phyloP scores from a whole-genome alignment of 345 rosid species.

The Ceriops tagal region DNA sequence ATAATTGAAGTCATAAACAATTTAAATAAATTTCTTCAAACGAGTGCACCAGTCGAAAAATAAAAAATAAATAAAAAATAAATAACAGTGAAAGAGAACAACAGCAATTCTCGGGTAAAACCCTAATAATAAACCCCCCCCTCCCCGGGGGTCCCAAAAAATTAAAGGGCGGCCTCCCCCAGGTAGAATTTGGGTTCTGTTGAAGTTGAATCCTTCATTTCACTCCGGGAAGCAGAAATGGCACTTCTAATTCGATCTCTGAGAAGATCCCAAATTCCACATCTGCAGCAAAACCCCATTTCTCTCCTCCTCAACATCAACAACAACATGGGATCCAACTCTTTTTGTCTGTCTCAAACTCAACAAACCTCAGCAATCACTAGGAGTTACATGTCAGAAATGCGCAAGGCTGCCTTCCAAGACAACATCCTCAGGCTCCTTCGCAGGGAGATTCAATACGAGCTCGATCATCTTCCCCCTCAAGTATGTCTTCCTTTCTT shows the following conservation, averaged over 20 bases:
- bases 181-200: not conserved
- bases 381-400: slow-evolving; percentile 53
- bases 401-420: slow-evolving; percentile 80
- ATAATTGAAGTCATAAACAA: too few species aligned
- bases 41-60: too few species aligned
- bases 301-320: not conserved
- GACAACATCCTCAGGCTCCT: slow-evolving; percentile 54
- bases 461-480: slow-evolving; percentile 52
- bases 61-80: too few species aligned
- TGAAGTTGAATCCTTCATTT: not conserved
- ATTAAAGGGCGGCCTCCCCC: not conserved
- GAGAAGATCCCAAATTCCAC: slow-evolving; percentile 12
- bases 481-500: slow-evolving; percentile 22
- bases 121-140: too few species aligned
- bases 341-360: not conserved
- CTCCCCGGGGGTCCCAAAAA: too few species aligned
- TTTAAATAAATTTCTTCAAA: too few species aligned
- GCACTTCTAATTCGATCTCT: slow-evolving; percentile 15
- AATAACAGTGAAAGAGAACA: too few species aligned
- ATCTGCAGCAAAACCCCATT: not conserved
- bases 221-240: not conserved
- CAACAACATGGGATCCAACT: not conserved
- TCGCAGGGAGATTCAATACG: slow-evolving; percentile 66
- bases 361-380: not conserved
- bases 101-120: too few species aligned